Evolutionary conservation across 768 basidiomycete species (phyloP), one percentile per base, ranked within the genome.

Genomic region (Nevesoporus exiguus): DNA sequence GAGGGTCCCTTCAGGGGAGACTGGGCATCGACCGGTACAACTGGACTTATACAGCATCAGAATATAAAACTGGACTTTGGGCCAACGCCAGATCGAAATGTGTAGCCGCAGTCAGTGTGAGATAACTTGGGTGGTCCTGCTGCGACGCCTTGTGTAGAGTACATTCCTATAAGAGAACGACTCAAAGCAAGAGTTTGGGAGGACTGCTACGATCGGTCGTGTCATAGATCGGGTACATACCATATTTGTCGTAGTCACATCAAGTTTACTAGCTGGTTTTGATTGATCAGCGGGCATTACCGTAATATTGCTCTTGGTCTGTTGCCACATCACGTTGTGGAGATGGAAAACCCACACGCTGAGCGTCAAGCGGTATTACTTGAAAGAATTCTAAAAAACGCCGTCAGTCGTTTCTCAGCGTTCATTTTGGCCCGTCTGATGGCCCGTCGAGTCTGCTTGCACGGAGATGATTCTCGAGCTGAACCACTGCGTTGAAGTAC

Each of bases 261-360:
- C 24, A 43, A 24, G 39, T 39, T 39, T 39, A 19, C 19, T 19
- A 24, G 24, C 24, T 43, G 24, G 2, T 25, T 17, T 17, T 17
- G 40, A 56, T 41, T 48, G 52, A 59, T 59, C 13, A 44, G 22
- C 25, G n/a, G 22, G 13, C 40, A 5, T 41, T n/a, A n/a, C n/a
- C n/a, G n/a, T n/a, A n/a, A n/a, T 29, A 45, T 54, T 5, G 21
- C 19, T 44, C 25, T 14, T 51, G 13, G 33, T 29, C 14, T 19
- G 15, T 37, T 45, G 37, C 54, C 52, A 41, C 55, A 51, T 41
- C 52, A 56, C 52, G 17, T 47, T 27, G 24, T n/a, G n/a, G n/a
- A 49, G 51, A 96, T 97, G 94, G 93, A 97, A 73, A 96, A 96
- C 69, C 94, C 94, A 21, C 93, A 98, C 62, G 90, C 91, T 47